These are phyloP conservation scores for Trichoderma gamsii DNA, from an alignment of 495 filamentous ascomycete species.

Conservation along the genomic window DNA sequence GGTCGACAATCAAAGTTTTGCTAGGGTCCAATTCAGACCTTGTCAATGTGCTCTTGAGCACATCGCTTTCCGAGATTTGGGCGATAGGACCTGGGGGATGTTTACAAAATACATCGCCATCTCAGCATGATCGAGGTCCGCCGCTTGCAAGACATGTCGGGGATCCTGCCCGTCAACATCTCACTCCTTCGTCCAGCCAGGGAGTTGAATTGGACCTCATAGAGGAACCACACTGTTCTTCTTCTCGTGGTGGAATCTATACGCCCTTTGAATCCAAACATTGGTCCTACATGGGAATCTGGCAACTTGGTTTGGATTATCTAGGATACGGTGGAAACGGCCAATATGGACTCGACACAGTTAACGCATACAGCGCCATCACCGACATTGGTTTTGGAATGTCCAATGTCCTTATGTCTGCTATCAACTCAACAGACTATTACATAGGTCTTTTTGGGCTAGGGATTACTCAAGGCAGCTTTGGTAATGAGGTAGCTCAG, in stretches of 20 bases:
- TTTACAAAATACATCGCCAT: conserved; percentile 30
- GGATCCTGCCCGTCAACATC: not conserved
- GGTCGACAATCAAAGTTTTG: conserved; percentile 44
- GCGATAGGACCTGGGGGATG: conserved; percentile 49
- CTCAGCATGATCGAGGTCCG: conserved; percentile 22
- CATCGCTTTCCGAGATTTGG: conserved; percentile 49
- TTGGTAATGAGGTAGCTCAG: conserved; percentile 19
- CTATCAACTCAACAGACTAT: conserved; percentile 49
- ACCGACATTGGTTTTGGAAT: conserved; percentile 37
- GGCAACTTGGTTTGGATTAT: conserved; percentile 48
- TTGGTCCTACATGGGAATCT: conserved; percentile 52
- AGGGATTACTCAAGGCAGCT: conserved; percentile 38
- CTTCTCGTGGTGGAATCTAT: conserved; percentile 50
- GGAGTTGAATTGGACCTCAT: not conserved
- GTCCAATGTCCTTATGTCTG: conserved; percentile 45
- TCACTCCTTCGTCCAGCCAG: not conserved
- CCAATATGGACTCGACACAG: conserved; percentile 55
- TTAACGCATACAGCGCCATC: conserved; percentile 40
- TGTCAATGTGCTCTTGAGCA: conserved; percentile 48
- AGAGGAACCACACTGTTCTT: conserved; percentile 36
- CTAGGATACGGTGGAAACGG: conserved; percentile 47
- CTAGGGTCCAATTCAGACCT: conserved; percentile 49
- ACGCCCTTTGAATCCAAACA: conserved; percentile 44
- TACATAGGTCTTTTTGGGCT: conserved; percentile 56
- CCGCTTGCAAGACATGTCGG: conserved; percentile 9